Evolutionary conservation across 306 rosid genomes (phyloP), one percentile per base, ranked within the genome.

Genomic region (Urtica urens): DNA sequence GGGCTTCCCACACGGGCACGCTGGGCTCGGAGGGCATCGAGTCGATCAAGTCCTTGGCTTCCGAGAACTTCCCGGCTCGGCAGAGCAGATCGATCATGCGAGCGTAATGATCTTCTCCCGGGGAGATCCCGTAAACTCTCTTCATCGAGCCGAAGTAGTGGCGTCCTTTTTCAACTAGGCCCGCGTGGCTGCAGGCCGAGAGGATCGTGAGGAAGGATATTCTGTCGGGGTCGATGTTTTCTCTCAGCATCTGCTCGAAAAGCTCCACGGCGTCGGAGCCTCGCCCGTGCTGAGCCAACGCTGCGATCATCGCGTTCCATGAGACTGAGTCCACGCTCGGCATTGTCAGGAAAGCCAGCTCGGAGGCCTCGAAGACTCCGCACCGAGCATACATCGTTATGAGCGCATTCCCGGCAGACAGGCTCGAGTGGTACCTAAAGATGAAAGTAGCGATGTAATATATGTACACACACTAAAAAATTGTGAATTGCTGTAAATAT

Each of bases 231-330:
- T 22, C 46, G 7, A 61, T 61, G 23, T 51, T 53, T 31, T 43
- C 66, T 31, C 33, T 53, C 45, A 61, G 34, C 66, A 61, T 61
- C 22, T 2, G 23, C 10, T 61, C 59, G 4, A 51, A 61, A 33
- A 61, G 66, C 6, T 49, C 31, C 11, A 61, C 8, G 13, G 59
- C 58, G 43, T 42, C 46, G 52, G 44, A 35, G 42, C 66, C 66
- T 23, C 55, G 48, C 6, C 66, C 66, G 20, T 61, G 66, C 34
- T 61, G 66, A 22, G 66, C 59, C 5, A 61, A 25, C 3, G 66
- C 66, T 23, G 66, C 59, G n/a, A 61, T 61, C 66, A 51, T 51
- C 14, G 66, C 66, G 33, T 61, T 61, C 66, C 66, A 61, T 3
- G 66, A 61, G 15, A 61, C 66, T 0, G 59, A 31, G 53, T 61